A percentile compares a stretch with the other conserved stretches of the same genome.
Evolutionary conservation across 331 rosid genomes (phyloP).

Genomic region (Malus hybrid): DNA sequence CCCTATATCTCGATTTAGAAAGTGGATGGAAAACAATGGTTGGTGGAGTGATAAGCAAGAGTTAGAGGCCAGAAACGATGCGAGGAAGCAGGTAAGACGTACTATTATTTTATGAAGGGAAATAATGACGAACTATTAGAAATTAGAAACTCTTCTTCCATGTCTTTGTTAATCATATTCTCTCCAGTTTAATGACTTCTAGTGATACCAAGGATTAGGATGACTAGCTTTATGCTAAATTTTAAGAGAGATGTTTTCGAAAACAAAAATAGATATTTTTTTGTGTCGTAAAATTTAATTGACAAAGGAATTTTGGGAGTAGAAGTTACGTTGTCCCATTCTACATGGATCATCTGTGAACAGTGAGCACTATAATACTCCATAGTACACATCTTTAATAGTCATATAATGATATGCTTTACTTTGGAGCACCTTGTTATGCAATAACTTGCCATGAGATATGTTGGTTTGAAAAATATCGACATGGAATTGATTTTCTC

Average conservation of each 20-base stretch:
- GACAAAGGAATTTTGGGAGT: no score
- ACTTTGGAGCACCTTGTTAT: no score
- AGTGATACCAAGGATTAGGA: not conserved
- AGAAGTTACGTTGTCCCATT: no score
- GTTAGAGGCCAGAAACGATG: conserved; percentile 44
- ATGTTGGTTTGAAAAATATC: no score
- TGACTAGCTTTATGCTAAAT: not conserved
- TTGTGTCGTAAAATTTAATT: no score
- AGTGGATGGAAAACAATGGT: conserved; percentile 79
- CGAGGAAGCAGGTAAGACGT: conserved; percentile 52
- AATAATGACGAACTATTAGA: not conserved
- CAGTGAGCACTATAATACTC: no score
- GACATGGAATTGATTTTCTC: no score
- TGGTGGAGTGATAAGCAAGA: conserved; percentile 76
- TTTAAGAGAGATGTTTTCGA: not conserved
- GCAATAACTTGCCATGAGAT: no score
- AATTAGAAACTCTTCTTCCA: not conserved
- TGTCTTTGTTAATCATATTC: not conserved
- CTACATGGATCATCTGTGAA: no score
- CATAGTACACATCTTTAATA: no score
- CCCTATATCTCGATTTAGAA: conserved; percentile 74
- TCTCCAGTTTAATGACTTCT: not conserved
- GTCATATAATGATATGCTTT: no score
- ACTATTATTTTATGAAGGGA: not conserved
- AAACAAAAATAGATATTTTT: not conserved